Evolutionary conservation across 129 eudicot species (phyloP), one percentile per base, ranked within the genome.

Genomic region (Glebionis coronaria): DNA sequence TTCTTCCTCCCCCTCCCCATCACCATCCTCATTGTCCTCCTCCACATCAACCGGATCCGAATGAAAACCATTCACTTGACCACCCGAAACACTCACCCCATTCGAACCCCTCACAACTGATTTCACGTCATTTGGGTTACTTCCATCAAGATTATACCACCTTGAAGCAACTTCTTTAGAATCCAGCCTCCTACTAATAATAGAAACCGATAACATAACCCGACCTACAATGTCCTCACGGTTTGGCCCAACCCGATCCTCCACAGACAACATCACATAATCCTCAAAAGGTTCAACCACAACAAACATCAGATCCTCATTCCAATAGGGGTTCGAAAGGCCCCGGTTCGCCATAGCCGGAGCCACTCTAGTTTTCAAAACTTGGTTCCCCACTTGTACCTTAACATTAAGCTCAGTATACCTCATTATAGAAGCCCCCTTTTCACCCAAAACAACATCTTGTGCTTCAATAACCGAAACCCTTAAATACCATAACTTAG

Each of bases 241-340:
- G 25, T 67, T 72, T 1, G 96, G 96, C 23, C 74, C 91, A 50
- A 88, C 25, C 69, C 84, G 77, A 58, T 93, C 98, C 84, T 93
- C 98, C 6, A 93, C 74, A 0, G 92, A 82, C 64, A 93, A 4
- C 81, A 88, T 13, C 71, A 93, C 79, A 53, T 78, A 93, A 70
- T 93, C 98, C 83, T 93, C 98, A 75, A 93, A 88, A 9, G 98
- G 98, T 76, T 93, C 98, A 3, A 95, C 85, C 44, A 93, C 98
- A 52, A 88, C 98, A 77, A 93, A 93, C 55, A 93, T 72, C 76
- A 93, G 75, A 67, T 93, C 98, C 71, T 93, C 98, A 18, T 93
- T 86, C 98, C 98, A 93, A 55, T 67, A 76, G 13, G 96, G 98
- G 78, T 81, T 93, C 1, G 84, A 78, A 1, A 83, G 77, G 57